These are phyloP conservation scores for Hypoxylon sp. DNA, from an alignment of 2,329 filamentous ascomycete genomes.

Conservation along the genomic window DNA sequence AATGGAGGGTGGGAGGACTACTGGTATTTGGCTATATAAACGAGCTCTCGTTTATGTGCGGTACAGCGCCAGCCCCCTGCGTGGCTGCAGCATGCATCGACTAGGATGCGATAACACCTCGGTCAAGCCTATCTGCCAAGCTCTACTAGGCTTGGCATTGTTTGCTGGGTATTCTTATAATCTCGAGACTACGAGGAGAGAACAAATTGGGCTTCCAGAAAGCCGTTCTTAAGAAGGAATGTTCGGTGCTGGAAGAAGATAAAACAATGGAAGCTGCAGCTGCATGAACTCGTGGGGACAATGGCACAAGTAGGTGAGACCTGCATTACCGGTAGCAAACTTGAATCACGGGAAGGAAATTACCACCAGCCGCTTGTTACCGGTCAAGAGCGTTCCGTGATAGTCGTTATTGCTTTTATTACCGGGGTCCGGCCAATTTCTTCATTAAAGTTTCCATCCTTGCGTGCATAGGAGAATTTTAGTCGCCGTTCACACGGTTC, in stretches of 20 bases:
- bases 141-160: not conserved
- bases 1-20: not conserved
- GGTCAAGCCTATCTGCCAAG: constrained; percentile 14
- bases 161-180: not conserved
- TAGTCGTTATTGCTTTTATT: not conserved
- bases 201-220: not conserved
- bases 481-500: constrained; percentile 19
- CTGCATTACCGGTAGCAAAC: constrained; percentile 20
- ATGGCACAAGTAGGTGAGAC: not conserved
- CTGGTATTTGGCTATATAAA: not conserved
- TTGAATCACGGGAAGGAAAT: constrained; percentile 19
- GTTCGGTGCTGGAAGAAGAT: constrained; percentile 1
- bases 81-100: constrained; percentile 24
- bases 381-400: not conserved
- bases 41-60: constrained; percentile 1
- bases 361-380: constrained; percentile 4
- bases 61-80: constrained; percentile 1
- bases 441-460: constrained; percentile 29
- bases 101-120: constrained; percentile 34
- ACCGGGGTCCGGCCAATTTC: constrained; percentile 28
- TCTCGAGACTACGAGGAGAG: not conserved
- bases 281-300: constrained; percentile 31
- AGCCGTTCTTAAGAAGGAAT: not conserved
- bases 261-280: constrained; percentile 1
- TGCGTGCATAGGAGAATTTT: constrained; percentile 28